Base-by-base conservation (phyloP, 75 land plant species). In the Selaginella moellendorffii region DNA sequence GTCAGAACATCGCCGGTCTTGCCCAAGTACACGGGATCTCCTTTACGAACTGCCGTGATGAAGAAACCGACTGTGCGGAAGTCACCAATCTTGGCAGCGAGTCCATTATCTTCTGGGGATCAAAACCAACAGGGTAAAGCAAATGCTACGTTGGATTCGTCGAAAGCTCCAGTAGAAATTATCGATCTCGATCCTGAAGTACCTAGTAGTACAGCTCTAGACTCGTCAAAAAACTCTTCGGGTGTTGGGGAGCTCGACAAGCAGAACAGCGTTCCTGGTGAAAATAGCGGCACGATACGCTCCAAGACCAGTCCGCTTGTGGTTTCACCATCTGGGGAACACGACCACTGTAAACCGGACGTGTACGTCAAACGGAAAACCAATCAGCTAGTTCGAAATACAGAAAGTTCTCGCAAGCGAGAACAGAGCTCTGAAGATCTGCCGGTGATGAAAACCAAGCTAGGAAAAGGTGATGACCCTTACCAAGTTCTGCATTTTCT, bases 311-410 rank as follows among this genome's bases (percentile, higher is more conserved):
- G n/a, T n/a, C n/a, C n/a, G n/a, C n/a, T n/a, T n/a, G n/a, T n/a
- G n/a, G n/a, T n/a, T n/a, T n/a, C n/a, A n/a, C n/a, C n/a, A n/a
- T n/a, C n/a, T n/a, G n/a, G n/a, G n/a, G n/a, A n/a, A n/a, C n/a
- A n/a, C n/a, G n/a, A 20, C 29, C 20, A 28, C 62, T 42, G 27
- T 63, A 58, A 20, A 5, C 5, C 5, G 46, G 83, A 80, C 74
- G 53, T 67, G 1, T 92, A 92, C 58, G 79, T 77, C 54, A 92
- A 82, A 74, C 82, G 68, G 46, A 85, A 77, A 24, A 85, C 77
- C 51, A 92, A 92, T 53, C 97, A 92, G 63, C 75, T 92, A 23
- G 74, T 92, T 18, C 76, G 85, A 17, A 68, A 69, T 63, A 46
- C 1, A 46, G 51, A 46, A 18, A 10, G 10, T 46, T 10, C 10